Conservation (phyloP, 2,329 filamentous ascomycete genomes). For the Beauveria australis region DNA sequence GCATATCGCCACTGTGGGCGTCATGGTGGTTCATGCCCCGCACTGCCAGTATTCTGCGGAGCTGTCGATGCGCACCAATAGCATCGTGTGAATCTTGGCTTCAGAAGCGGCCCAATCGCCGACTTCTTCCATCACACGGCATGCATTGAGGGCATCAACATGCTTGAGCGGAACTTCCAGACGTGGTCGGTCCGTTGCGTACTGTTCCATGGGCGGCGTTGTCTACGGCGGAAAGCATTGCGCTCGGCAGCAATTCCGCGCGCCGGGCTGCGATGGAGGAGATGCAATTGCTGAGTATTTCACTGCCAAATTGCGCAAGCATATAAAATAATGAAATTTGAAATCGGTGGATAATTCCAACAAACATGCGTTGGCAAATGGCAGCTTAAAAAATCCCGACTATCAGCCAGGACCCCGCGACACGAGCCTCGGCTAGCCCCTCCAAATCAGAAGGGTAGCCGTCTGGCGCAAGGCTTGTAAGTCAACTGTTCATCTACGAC, state of each 20-base stretch:
- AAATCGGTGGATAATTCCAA: background rate
- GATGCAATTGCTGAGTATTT: background rate
- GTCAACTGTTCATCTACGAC: background rate
- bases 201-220: background rate
- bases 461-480: background rate
- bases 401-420: background rate
- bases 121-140: background rate
- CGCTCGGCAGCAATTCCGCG: background rate
- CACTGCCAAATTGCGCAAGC: no score
- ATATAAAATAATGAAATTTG: background rate
- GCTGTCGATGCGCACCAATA: constrained; percentile 11
- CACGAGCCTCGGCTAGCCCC: background rate
- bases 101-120: background rate
- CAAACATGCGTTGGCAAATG: background rate
- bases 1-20: constrained; percentile 3
- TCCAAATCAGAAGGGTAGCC: background rate
- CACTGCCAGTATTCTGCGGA: constrained; percentile 1
- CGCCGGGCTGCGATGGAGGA: background rate
- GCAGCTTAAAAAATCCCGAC: background rate
- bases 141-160: background rate
- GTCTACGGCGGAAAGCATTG: background rate
- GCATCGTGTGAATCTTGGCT: background rate
- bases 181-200: background rate
- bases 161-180: background rate
- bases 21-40: background rate